Evolutionary conservation across 1,139 yeast genomes (phyloP), one percentile per base, ranked within the genome.

Genomic region (Scheffersomyces stambukii): DNA sequence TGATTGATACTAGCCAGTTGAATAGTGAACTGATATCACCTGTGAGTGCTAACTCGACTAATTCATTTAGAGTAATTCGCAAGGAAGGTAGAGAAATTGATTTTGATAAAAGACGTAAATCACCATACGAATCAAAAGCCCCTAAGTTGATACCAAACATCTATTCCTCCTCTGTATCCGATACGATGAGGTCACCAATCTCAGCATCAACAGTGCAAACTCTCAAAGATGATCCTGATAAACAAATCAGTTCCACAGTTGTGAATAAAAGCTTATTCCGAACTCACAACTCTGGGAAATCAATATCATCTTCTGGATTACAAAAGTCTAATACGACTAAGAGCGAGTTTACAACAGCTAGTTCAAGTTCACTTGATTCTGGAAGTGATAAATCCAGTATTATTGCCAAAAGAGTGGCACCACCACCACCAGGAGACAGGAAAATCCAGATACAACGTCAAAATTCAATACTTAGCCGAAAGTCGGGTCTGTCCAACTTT

Each of bases 71-170:
- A 37, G 81, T 84, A 0, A 67, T 84, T 9, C 56, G 89, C 20
- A 37, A 38, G 18, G 35, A 29, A 23, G 70, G 71, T 10, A 60
- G 74, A 16, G 93, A 82, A 47, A 83, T 85, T 34, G 88, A 86
- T 54, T 84, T 85, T 50, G 93, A 85, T 46, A 80, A 84, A 45
- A 64, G 89, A 31, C 60, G 95, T 24, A 77, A 78, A 29, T 80
- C 94, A 0, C 94, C 95, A 1, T 81, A 74, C 44, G 77, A 70
- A 24, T 40, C 54, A 3, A 64, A 63, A 30, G 58, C 68, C 1
- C 71, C 73, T 1, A 64, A 64, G 32, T 42, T 60, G 26, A 65
- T 65, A 19, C 65, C 70, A 6, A 66, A 63, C 35, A 66, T 64
- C 11, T 64, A 63, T 35, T 59, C 70, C 0, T 64, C 70, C 0